Percentiles rank a stretch among this genome's conserved stretches.
Evolutionary conservation across 148 eudicot genomes (phyloP).

Genomic region (Rhododendron ferrugineum): DNA sequence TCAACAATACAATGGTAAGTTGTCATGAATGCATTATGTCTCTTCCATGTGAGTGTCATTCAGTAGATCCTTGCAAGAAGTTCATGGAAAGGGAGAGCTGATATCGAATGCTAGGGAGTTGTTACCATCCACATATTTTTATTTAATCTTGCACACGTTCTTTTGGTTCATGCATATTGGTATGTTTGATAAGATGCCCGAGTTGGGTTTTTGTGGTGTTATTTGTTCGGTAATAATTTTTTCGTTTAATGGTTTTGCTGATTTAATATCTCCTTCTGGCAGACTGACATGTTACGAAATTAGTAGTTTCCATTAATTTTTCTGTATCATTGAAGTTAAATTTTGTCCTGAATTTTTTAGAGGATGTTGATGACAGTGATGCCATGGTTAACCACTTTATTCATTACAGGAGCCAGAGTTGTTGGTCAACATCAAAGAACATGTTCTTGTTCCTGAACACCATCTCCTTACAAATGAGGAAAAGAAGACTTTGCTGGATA

Average conservation of each 20-base stretch:
- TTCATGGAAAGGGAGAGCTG: background rate
- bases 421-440: constrained; percentile 74
- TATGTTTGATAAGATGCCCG: background rate
- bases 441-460: constrained; percentile 88
- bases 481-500: constrained; percentile 75
- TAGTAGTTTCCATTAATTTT: no score
- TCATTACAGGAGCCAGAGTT: constrained; percentile 70
- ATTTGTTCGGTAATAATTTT: no score
- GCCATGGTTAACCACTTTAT: background rate
- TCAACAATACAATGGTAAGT: background rate
- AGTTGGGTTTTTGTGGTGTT: background rate
- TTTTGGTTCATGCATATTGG: background rate
- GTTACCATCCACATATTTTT: no score
- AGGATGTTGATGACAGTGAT: background rate
- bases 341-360: background rate
- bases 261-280: background rate
- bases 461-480: constrained; percentile 70
- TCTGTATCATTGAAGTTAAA: background rate
- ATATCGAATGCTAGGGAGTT: background rate
- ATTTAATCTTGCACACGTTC: no score
- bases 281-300: background rate
- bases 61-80: background rate
- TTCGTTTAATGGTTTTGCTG: background rate
- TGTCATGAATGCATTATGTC: background rate
- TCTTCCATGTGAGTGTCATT: background rate